Evolutionary conservation across 2,329 filamentous ascomycete species (phyloP).

Genomic region (Talaromyces sp.): DNA sequence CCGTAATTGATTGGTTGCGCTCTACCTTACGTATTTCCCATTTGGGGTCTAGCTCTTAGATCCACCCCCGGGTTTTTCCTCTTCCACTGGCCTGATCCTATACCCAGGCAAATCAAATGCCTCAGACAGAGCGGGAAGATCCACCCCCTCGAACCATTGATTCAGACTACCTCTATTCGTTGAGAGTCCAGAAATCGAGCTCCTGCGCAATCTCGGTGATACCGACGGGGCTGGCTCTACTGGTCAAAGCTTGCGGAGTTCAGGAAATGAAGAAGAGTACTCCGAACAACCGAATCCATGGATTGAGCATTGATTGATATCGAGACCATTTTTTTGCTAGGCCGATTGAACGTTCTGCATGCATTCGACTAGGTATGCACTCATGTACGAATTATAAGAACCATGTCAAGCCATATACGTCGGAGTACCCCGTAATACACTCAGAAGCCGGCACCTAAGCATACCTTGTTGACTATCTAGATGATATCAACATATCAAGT

Average conservation of each 20-base stretch:
- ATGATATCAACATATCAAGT: background rate
- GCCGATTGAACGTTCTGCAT: background rate
- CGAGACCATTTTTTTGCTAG: background rate
- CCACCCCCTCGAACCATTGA: background rate
- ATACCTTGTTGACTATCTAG: background rate
- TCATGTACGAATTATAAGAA: background rate
- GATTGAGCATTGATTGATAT: background rate
- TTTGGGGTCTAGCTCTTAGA: background rate
- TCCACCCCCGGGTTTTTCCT: slow-evolving; percentile 3
- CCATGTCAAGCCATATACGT: background rate
- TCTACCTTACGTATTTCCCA: background rate
- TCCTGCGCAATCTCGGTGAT: slow-evolving; percentile 1
- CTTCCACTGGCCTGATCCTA: background rate
- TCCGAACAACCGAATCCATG: slow-evolving; percentile 2
- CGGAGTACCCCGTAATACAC: background rate
- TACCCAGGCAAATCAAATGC: background rate
- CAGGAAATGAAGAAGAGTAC: background rate
- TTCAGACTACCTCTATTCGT: background rate
- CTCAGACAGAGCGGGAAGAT: background rate
- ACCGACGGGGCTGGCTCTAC: background rate
- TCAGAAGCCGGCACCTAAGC: background rate
- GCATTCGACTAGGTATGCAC: background rate
- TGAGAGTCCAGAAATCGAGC: background rate
- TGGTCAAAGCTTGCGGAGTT: background rate
- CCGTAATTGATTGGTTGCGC: background rate